Evolutionary conservation across 129 eudicot genomes (phyloP).

Genomic region (Flaveria brownii): DNA sequence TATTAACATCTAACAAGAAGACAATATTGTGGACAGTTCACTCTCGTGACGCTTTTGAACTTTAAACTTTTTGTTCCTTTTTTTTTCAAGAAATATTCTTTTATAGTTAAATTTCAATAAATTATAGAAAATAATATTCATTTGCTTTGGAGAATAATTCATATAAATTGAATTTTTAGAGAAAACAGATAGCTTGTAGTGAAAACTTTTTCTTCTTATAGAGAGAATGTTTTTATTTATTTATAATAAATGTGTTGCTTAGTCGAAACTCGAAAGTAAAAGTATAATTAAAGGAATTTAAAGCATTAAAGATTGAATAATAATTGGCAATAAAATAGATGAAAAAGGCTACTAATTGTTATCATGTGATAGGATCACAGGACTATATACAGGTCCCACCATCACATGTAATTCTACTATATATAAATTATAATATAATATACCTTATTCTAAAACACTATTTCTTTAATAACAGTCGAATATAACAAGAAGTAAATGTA

Average conservation of each 20-base stretch:
- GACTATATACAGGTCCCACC: constrained; percentile 19
- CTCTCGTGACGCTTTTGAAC: constrained; percentile 35
- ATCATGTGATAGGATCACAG: constrained; percentile 22
- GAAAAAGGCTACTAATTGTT: neutral
- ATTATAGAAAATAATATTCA: neutral
- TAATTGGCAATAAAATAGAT: neutral
- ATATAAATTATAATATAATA: neutral
- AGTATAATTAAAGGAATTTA: neutral
- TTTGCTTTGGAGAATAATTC: neutral
- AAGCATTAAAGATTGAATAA: constrained; percentile 11
- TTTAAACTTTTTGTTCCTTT: neutral
- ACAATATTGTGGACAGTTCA: constrained; percentile 29
- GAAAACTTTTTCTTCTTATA: neutral
- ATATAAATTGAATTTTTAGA: neutral
- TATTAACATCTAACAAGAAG: constrained; percentile 25
- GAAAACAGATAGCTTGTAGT: neutral
- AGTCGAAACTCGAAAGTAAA: neutral
- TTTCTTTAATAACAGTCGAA: neutral
- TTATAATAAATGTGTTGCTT: neutral
- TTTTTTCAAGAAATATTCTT: neutral
- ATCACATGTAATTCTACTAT: constrained; percentile 33
- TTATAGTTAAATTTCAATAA: neutral
- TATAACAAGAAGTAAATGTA: neutral
- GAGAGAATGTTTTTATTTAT: neutral
- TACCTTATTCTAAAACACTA: neutral